phyloP scores from a whole-genome alignment of 2,329 filamentous ascomycete genomes.

The Fusarium sp. region DNA sequence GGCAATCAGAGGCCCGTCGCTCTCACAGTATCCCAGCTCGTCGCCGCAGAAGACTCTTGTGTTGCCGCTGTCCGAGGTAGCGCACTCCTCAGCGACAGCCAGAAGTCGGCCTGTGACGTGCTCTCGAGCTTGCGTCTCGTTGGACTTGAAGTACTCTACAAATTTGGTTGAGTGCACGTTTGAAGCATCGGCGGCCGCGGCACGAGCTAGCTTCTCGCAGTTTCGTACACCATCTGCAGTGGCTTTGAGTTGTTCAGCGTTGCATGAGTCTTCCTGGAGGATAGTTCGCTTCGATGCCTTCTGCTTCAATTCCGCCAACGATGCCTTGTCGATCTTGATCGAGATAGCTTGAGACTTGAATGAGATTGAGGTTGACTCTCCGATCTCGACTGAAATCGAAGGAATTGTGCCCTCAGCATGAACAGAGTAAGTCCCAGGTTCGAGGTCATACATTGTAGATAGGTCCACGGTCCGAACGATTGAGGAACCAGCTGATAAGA shows the following conservation, averaged over 20 bases:
- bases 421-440: constrained; percentile 25
- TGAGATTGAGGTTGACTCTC: not conserved
- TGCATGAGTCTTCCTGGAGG: constrained; percentile 15
- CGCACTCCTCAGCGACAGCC: constrained; percentile 37
- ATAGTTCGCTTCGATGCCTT: constrained; percentile 13
- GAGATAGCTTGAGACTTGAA: constrained; percentile 23
- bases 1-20: constrained; percentile 28
- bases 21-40: constrained; percentile 25
- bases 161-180: constrained; percentile 27
- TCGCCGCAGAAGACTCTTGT: constrained; percentile 23
- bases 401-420: constrained; percentile 22
- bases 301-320: constrained; percentile 9
- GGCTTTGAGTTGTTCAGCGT: constrained; percentile 8
- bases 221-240: constrained; percentile 21
- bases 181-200: constrained; percentile 31
- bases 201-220: constrained; percentile 33
- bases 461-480: constrained; percentile 22
- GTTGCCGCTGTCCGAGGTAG: constrained; percentile 9
- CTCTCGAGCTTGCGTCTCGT: constrained; percentile 29
- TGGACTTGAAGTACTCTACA: constrained; percentile 43
- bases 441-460: constrained; percentile 16
- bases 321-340: constrained; percentile 13
- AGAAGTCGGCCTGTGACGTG: constrained; percentile 34
- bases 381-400: not conserved
- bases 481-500: constrained; percentile 17